phyloP scores from a whole-genome alignment of 352 stramenopile genomes.

The Ophiocytium majus region DNA sequence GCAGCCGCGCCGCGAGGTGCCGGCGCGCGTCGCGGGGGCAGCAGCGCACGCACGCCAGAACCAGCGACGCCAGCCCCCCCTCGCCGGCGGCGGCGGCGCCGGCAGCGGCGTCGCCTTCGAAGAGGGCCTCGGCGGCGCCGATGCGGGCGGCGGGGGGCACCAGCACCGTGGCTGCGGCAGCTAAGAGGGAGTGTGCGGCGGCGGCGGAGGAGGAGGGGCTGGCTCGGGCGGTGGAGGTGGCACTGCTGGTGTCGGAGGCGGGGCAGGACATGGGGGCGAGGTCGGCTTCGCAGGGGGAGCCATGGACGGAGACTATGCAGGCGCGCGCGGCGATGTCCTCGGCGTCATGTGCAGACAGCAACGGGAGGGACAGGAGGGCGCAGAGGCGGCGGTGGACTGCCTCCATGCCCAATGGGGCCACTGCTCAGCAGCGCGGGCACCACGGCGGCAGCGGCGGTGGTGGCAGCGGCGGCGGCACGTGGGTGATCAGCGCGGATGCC shows the following conservation, averaged over 20 bases:
- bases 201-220: not conserved
- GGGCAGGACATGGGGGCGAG: not conserved
- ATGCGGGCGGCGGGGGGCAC: not conserved
- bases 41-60: not conserved
- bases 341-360: not conserved
- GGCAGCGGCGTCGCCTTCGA: not conserved
- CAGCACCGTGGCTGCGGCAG: not conserved
- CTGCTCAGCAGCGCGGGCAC: too few relatives aligned
- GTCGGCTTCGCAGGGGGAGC: not conserved
- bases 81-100: not conserved
- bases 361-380: not conserved
- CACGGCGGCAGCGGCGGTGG: too few relatives aligned
- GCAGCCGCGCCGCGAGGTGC: not conserved
- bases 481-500: not conserved
- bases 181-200: not conserved
- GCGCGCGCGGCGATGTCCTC: conserved; percentile 17
- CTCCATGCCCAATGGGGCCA: not conserved
- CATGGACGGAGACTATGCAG: not conserved
- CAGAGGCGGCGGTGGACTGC: not conserved
- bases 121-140: conserved; percentile 13
- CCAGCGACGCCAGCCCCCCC: not conserved
- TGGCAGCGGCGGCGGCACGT: too few relatives aligned
- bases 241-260: not conserved
- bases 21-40: not conserved
- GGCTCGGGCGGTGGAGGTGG: not conserved